Evolutionary conservation across 2,329 filamentous ascomycete genomes (phyloP).

Genomic region (Stagonosporopsis rhizophila): DNA sequence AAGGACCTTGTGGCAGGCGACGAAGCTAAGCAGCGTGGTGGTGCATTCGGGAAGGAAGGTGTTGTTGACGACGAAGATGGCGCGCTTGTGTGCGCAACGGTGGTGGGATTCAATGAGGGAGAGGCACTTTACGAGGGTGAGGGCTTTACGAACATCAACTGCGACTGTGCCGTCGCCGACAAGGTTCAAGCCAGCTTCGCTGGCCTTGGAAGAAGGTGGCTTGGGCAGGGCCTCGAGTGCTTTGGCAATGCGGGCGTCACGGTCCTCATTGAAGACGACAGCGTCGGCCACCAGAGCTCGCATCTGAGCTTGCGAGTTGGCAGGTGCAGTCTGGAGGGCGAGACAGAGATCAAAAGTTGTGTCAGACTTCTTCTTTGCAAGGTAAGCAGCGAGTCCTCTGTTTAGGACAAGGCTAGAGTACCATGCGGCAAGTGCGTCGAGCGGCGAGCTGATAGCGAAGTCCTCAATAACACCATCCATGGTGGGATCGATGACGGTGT

Average conservation of each 20-base stretch:
- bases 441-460: slow-evolving; percentile 79
- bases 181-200: slow-evolving; percentile 50
- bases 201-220: slow-evolving; percentile 43
- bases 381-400: slow-evolving; percentile 68
- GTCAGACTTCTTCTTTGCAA: slow-evolving; percentile 60
- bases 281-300: slow-evolving; percentile 66
- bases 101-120: slow-evolving; percentile 55
- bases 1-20: slow-evolving; percentile 54
- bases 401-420: slow-evolving; percentile 80
- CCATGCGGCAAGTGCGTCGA: slow-evolving; percentile 92
- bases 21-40: slow-evolving; percentile 56
- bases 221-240: slow-evolving; percentile 62
- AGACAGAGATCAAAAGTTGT: slow-evolving; percentile 67
- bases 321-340: slow-evolving; percentile 76
- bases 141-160: slow-evolving; percentile 63
- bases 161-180: slow-evolving; percentile 64
- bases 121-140: slow-evolving; percentile 67
- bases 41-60: slow-evolving; percentile 49
- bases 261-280: slow-evolving; percentile 62
- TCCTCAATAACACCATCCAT: slow-evolving; percentile 88
- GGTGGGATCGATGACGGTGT: slow-evolving; percentile 70
- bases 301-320: slow-evolving; percentile 73
- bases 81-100: slow-evolving; percentile 46
- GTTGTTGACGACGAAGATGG: slow-evolving; percentile 50
- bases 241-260: slow-evolving; percentile 59